Evolutionary conservation across 2,329 filamentous ascomycete species (phyloP), one percentile per base, ranked within the genome.

Genomic region (Colletotrichum sp.): DNA sequence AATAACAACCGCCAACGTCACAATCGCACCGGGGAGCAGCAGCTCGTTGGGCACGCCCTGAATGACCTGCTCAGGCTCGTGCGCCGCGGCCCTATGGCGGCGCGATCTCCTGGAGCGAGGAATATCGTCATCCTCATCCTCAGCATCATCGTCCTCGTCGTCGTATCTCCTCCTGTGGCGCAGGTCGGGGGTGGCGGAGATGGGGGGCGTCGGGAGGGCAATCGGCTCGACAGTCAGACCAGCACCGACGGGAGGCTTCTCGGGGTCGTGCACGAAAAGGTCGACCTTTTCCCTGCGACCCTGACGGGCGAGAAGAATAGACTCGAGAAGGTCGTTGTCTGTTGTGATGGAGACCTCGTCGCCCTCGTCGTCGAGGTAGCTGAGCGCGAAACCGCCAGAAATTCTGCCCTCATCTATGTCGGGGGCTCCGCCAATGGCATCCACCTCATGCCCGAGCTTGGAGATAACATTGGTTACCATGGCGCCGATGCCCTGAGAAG

Each of bases 261-360:
- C 92, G 1, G 96, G 96, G 80, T 99, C 94, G 83, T 99, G 97
- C 15, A 98, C 96, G 80, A 98, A 98, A 18, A 99, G 90, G 81
- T 99, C 97, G 25, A 99, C 97, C 89, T 99, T 99, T 79, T 98
- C 97, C 61, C 92, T 93, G 79, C 89, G 92, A 61, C 91, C 90
- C 74, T 94, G 93, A 76, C 95, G 93, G 6, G 96, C 95, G 32
- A 98, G 90, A 25, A 93, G 89, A 79, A 99, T 95, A 3, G 97
- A 96, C 85, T 99, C 97, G 3, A 97, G 86, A 56, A 99, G 90
- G 83, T 99, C 97, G 78, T 96, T 94, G 82, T 98, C 96, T 0
- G 96, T 98, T 13, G 97, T 99, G 83, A 99, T 98, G 55, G 96
- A 98, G 18, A 99, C 96, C 1, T 95, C 96, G 83, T 99, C 97